Conservation (phyloP, 768 basidiomycete species). For the Leccinum ochraceum region DNA sequence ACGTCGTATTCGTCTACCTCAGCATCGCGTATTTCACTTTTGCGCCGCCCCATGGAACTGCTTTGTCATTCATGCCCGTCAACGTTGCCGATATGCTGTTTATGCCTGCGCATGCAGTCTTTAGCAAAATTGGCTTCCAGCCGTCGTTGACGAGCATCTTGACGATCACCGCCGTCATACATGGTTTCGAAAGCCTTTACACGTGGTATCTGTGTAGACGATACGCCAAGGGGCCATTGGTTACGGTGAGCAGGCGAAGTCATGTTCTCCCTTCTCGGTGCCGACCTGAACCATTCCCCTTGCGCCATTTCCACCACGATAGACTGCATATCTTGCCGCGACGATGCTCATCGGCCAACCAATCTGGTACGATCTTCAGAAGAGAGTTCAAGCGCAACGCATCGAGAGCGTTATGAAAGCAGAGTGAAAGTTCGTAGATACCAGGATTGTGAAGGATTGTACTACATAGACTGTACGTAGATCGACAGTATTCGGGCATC, state of each 20-base stretch:
- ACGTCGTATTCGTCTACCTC: slow-evolving; percentile 16
- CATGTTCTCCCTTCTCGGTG: neutral
- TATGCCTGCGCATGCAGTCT: slow-evolving; percentile 21
- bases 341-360: slow-evolving; percentile 59
- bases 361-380: slow-evolving; percentile 52
- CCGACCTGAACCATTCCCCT: neutral
- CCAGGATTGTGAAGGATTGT: neutral
- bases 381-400: slow-evolving; percentile 61
- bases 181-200: slow-evolving; percentile 31
- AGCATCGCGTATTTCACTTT: slow-evolving; percentile 19
- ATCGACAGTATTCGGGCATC: neutral
- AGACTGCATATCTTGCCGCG: slow-evolving; percentile 55
- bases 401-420: slow-evolving; percentile 84
- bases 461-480: neutral
- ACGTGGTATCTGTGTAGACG: slow-evolving; percentile 31
- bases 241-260: slow-evolving; percentile 17
- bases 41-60: slow-evolving; percentile 22
- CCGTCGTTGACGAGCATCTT: slow-evolving; percentile 13
- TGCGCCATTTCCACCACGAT: neutral
- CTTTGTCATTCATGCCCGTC: slow-evolving; percentile 19
- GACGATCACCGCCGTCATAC: slow-evolving; percentile 11
- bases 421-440: slow-evolving; percentile 42
- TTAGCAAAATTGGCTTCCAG: slow-evolving; percentile 17
- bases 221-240: slow-evolving; percentile 24
- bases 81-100: slow-evolving; percentile 17